Evolutionary conservation across 129 eudicot genomes (phyloP).

Genomic region (Solidago caesia): DNA sequence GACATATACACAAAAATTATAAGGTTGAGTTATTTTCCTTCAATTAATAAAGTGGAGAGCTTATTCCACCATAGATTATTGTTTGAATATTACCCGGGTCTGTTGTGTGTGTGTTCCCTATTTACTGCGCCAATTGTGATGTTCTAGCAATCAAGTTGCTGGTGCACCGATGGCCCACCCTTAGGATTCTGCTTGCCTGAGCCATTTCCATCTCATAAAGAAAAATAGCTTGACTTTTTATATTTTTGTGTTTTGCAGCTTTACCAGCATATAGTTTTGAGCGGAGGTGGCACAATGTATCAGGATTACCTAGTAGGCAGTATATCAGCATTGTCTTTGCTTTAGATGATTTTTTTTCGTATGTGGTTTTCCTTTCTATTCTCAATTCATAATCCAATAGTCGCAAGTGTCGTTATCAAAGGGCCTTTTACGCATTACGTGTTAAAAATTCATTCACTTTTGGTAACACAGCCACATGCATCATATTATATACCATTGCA

Average conservation of each 20-base stretch:
- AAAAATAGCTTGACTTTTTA: constrained; percentile 10
- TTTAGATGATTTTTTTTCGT: constrained; percentile 9
- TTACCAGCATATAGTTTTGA: constrained; percentile 95
- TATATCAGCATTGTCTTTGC: constrained; percentile 18
- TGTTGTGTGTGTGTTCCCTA: not conserved
- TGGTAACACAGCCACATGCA: constrained; percentile 11
- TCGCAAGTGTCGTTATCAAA: not conserved
- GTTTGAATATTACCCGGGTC: too few species aligned
- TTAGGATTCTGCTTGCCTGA: not conserved
- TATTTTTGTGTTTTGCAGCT: constrained; percentile 61
- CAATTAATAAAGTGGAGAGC: too few species aligned
- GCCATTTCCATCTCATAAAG: constrained; percentile 7
- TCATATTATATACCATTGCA: constrained; percentile 13
- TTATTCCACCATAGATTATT: too few species aligned
- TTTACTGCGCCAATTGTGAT: not conserved
- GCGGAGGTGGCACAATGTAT: constrained; percentile 99
- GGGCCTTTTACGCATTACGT: not conserved
- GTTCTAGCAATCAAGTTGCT: not conserved
- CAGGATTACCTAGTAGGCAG: constrained; percentile 99
- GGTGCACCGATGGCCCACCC: not conserved
- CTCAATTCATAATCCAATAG: not conserved
- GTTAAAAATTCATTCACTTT: not conserved
- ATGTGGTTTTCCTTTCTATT: constrained; percentile 8
- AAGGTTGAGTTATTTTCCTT: too few species aligned
- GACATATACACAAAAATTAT: too few species aligned